These are phyloP conservation scores for Coelastrella sp. DNA, from an alignment of 139 green algal species.

Conservation along the genomic window DNA sequence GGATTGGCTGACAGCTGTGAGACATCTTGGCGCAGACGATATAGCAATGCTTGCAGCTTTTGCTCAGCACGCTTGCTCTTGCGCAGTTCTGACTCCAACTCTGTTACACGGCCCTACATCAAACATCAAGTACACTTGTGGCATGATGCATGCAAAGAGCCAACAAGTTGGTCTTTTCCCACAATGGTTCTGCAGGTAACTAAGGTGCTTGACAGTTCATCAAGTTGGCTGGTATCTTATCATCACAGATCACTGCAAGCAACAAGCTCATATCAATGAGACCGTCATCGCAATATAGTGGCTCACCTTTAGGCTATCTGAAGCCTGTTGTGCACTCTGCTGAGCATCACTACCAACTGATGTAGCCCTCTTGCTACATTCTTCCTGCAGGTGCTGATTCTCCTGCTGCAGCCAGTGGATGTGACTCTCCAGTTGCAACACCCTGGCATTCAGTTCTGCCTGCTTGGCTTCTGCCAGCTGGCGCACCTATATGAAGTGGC, in stretches of 20 bases:
- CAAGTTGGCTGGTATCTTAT: too few species aligned
- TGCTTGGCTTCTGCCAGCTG: slow-evolving; percentile 79
- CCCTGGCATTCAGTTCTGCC: slow-evolving; percentile 74
- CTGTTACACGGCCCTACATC: slow-evolving; percentile 9
- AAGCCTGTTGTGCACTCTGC: neutral
- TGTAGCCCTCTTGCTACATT: neutral
- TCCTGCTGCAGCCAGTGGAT: slow-evolving; percentile 73
- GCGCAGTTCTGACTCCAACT: slow-evolving; percentile 77
- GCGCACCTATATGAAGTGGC: slow-evolving; percentile 80
- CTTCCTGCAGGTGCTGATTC: slow-evolving; percentile 56
- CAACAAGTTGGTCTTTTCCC: neutral
- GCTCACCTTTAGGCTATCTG: neutral
- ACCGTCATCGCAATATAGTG: too few species aligned
- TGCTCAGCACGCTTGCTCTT: slow-evolving; percentile 78
- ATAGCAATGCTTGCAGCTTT: slow-evolving; percentile 85
- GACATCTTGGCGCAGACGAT: slow-evolving; percentile 81
- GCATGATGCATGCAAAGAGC: neutral
- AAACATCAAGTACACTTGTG: neutral
- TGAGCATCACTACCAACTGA: slow-evolving; percentile 6
- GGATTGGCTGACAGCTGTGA: neutral
- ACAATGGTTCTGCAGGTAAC: too few species aligned
- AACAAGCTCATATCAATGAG: too few species aligned
- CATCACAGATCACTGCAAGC: too few species aligned
- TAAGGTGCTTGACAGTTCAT: too few species aligned
- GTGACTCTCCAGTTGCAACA: slow-evolving; percentile 64